Base-by-base conservation (phyloP, 768 basidiomycete species). In the Lactifluus hygrophoroides region DNA sequence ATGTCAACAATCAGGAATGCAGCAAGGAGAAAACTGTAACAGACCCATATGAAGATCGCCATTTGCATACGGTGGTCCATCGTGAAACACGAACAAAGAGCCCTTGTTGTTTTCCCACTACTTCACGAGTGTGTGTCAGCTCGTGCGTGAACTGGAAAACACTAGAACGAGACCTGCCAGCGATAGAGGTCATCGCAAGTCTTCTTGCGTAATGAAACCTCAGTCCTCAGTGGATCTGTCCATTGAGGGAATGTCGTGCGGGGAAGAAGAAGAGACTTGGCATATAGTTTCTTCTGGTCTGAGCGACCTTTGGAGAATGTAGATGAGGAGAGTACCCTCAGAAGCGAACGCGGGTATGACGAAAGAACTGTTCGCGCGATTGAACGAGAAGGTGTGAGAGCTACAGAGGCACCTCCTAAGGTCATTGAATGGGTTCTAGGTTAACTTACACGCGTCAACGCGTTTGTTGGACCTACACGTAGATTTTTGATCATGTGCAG, bases 401-500 rank as follows among this genome's bases (percentile, higher is more conserved):
- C 25, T n/a, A n/a, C n/a, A 7, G 38, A 34, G 23, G 43, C 19
- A 3, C 42, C 16, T 25, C 47, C 21, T 17, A 49, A 16, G 19
- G 43, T 34, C 58, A 59, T 59, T 32, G 32, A 10, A 10, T 43
- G 34, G 34, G 46, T 23, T 17, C 14, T 9, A 27, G 34, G 46
- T 23, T 9, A n/a, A n/a, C n/a, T n/a, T n/a, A n/a, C n/a, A n/a
- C n/a, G n/a, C n/a, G 19, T 30, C 47, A 6, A 27, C 0, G 0
- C 17, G 14, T 6, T 50, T 9, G 1, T n/a, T 10, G n/a, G n/a
- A 23, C 3, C 28, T 8, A 35, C 25, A 23, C 3, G 52, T 16
- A 94, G 95, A 99, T n/a, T n/a, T 84, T 73, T 99, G 46, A 94
- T 99, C 65, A 95, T 97, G 93, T 99, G 95, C 74, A 80, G 95